Conservation (phyloP, 352 stramenopile genomes). For the Peronospora farinosa region DNA sequence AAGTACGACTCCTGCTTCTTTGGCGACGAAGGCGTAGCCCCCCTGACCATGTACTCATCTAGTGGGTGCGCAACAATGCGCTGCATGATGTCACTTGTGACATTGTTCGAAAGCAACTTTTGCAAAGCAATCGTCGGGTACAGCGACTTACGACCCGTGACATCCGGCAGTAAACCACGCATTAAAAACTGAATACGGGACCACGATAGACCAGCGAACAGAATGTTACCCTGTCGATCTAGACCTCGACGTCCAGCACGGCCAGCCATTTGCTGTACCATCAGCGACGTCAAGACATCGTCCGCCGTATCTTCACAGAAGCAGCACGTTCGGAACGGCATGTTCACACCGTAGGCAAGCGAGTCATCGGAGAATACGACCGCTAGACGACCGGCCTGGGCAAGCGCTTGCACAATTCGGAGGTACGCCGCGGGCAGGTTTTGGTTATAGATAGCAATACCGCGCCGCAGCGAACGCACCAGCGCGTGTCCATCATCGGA, state of each 20-base stretch:
- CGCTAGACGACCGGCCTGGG: slow-evolving; percentile 93
- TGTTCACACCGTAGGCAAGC: slow-evolving; percentile 98
- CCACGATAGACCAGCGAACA: slow-evolving; percentile 94
- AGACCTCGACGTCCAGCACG: slow-evolving; percentile 95
- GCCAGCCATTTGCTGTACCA: slow-evolving; percentile 99
- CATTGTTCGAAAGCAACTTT: slow-evolving; percentile 86
- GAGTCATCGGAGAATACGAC: slow-evolving; percentile 98
- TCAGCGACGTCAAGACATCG: slow-evolving; percentile 91
- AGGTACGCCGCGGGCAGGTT: slow-evolving; percentile 95
- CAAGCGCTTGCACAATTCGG: slow-evolving; percentile 93
- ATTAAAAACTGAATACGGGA: slow-evolving; percentile 95
- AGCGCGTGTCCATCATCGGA: slow-evolving; percentile 77
- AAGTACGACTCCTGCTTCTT: slow-evolving; percentile 70
- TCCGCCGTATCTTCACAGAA: slow-evolving; percentile 97
- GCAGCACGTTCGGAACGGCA: slow-evolving; percentile 97
- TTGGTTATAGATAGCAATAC: slow-evolving; percentile 98
- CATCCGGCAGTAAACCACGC: slow-evolving; percentile 91
- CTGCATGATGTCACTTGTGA: slow-evolving; percentile 87
- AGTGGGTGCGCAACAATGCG: slow-evolving; percentile 82
- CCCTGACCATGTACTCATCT: slow-evolving; percentile 61
- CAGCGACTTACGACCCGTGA: slow-evolving; percentile 87
- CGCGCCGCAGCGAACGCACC: slow-evolving; percentile 88
- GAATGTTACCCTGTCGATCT: slow-evolving; percentile 95
- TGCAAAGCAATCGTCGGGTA: slow-evolving; percentile 93
- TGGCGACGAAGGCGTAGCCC: slow-evolving; percentile 22